phyloP scores from a whole-genome alignment of 2,329 filamentous ascomycete species.

The Rutstroemia sp. region DNA sequence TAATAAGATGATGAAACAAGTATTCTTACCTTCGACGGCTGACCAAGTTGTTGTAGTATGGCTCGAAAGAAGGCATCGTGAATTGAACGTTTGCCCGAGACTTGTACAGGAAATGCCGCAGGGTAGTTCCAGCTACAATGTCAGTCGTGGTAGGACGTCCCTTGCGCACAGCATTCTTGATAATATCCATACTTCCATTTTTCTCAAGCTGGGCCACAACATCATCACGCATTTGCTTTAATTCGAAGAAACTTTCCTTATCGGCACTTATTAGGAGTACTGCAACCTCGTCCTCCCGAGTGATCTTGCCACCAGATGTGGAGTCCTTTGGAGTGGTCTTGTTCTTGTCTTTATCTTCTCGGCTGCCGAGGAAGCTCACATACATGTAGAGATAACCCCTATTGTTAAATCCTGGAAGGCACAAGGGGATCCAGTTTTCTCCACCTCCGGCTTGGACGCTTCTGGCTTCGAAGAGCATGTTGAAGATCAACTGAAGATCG shows the following conservation, averaged over 20 bases:
- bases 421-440: conserved; percentile 96
- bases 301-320: conserved; percentile 36
- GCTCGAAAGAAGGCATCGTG: conserved; percentile 75
- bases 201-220: conserved; percentile 63
- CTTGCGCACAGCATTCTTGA: conserved; percentile 60
- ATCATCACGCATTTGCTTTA: conserved; percentile 65
- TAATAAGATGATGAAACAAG: conserved; percentile 7
- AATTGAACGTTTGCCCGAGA: conserved; percentile 93
- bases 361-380: conserved; percentile 80
- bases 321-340: conserved; percentile 56
- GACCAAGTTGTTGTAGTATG: conserved; percentile 54
- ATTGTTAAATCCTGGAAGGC: conserved; percentile 94
- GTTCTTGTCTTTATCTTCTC: conserved; percentile 35
- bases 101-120: conserved; percentile 95
- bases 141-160: conserved; percentile 68
- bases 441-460: conserved; percentile 87
- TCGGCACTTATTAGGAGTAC: conserved; percentile 88
- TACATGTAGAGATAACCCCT: conserved; percentile 98
- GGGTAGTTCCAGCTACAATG: conserved; percentile 69
- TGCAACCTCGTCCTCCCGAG: conserved; percentile 73
- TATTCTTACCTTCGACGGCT: conserved; percentile 50
- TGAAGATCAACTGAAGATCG: conserved; percentile 94
- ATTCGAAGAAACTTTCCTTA: conserved; percentile 86
- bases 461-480: conserved; percentile 96
- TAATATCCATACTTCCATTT: conserved; percentile 67